Evolutionary conservation across 176 grass and related monocot species (phyloP), one percentile per base, ranked within the genome.

Genomic region (Cenchrus purpureus): DNA sequence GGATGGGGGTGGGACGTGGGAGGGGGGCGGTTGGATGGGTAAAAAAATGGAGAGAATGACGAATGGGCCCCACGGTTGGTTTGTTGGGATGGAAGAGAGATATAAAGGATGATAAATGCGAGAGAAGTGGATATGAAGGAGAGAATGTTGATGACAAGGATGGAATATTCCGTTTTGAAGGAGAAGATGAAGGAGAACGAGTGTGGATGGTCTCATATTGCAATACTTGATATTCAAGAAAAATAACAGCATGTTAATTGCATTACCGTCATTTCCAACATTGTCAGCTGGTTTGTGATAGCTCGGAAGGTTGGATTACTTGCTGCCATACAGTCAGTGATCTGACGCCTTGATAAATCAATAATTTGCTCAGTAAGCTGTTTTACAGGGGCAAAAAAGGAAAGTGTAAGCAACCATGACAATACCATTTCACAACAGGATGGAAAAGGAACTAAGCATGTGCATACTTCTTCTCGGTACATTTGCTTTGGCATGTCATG

Each of bases 401-500:
- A 82, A 57, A 45, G 68, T 28, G 37, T 87, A 68, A 94, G 65
- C 64, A 86, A 81, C 31, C 50, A 72, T 54, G 70, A 63, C 32
- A 55, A 64, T 70, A 12, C 28, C 37, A 72, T 79, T 20, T 76
- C 71, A 85, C 64, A 78, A 69, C 45, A 68, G 78, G 28, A 44
- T 59, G 45, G 16, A 42, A 68, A 77, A 71, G 31, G 68, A 76
- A 81, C 17, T 82, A 9, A 65, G 14, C 53, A 40, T 49, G 45
- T 42, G 12, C 82, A 77, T 88, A 97, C 97, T 88, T 99, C 97
- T 90, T 99, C 97, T 85, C 85, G 81, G 51, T 99, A 99, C 61
- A 99, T 83, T 76, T 99, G 94, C 88, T 99, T 99, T 85, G 97
- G 97, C 97, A 99, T 99, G 86, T 94, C 90, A 79, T 86, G 82